Evolutionary conservation across 2,329 filamentous ascomycete genomes (phyloP).

Genomic region (Sclerotinia subarctica): DNA sequence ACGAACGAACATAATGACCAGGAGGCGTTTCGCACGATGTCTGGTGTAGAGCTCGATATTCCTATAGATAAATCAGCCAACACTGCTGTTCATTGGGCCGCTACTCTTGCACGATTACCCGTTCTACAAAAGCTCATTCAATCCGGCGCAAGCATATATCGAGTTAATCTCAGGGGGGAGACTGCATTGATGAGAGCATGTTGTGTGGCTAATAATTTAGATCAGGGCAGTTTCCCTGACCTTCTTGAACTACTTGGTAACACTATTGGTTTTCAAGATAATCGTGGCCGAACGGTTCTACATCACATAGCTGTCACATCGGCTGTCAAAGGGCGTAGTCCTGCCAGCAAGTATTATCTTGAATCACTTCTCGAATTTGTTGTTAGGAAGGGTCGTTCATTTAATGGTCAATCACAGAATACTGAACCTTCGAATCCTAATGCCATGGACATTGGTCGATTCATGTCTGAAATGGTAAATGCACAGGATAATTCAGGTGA

Average conservation of each 20-base stretch:
- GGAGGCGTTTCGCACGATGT: conserved; percentile 72
- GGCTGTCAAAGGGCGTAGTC: conserved; percentile 87
- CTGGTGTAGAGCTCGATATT: conserved; percentile 79
- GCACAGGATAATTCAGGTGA: conserved; percentile 91
- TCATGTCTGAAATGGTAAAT: conserved; percentile 97
- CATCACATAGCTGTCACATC: conserved; percentile 97
- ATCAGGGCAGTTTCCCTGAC: conserved; percentile 85
- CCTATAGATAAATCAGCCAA: conserved; percentile 87
- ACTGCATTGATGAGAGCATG: conserved; percentile 92
- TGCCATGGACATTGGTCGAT: conserved; percentile 77
- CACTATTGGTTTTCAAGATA: conserved; percentile 86
- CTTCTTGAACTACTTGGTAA: conserved; percentile 83
- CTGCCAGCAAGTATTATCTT: conserved; percentile 91
- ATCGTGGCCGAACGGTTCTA: conserved; percentile 84
- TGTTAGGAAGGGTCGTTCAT: conserved; percentile 73
- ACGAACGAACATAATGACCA: conserved; percentile 69
- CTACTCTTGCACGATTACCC: conserved; percentile 81
- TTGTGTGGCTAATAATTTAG: conserved; percentile 89
- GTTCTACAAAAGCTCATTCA: conserved; percentile 77
- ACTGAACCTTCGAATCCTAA: conserved; percentile 30
- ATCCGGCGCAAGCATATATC: conserved; percentile 80
- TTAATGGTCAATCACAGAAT: conserved; percentile 48
- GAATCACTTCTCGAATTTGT: conserved; percentile 94
- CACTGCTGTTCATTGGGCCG: conserved; percentile 93
- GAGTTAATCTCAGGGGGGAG: conserved; percentile 86